Base-by-base conservation (phyloP, 2,329 filamentous ascomycete genomes). In the Xenosphaeropsis pyriputrescens region DNA sequence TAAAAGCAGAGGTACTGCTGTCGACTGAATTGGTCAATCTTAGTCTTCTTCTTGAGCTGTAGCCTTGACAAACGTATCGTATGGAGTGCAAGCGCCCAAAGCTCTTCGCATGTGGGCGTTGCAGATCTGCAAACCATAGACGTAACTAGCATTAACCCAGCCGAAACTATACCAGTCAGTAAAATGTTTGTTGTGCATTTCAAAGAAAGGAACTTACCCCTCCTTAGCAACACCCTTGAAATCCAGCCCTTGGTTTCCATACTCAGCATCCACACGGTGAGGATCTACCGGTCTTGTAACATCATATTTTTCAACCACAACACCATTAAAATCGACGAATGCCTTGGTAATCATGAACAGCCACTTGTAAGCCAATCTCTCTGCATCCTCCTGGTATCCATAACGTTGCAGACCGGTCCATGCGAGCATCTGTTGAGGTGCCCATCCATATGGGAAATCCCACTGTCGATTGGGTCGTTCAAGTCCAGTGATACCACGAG, bases 401-500 rank as follows among this genome's bases (percentile, higher is more conserved):
- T 96, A 98, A 14, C 88, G 79, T 51, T 86, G 72, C 41, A 98
- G 65, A 2, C 88, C 91, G 1, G 85, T 88, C 91, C 91, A 98
- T 1, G 91, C 89, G 32, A 98, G 74, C 64, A 98, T 96, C 64
- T 98, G 91, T 65, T 98, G 91, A 22, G 91, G 91, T 39, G 91
- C 91, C 91, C 91, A 98, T 42, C 91, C 91, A 55, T 91, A 96
- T 0, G 91, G 91, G 56, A 86, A 96, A 57, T 98, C 91, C 91
- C 91, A 98, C 57, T 98, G 91, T 49, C 91, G 77, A 58, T 95
- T 96, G 6, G 91, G 91, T 35, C 89, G 73, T 49, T 88, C 75
- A 30, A 95, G 60, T 11, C 82, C 78, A 43, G 94, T 66, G 22
- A 68, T 64, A 31, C 91, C 91, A 33, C 91, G 82, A 39, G 85